phyloP scores from a whole-genome alignment of 805 yeast genomes.

The Ogataea allantospora region DNA sequence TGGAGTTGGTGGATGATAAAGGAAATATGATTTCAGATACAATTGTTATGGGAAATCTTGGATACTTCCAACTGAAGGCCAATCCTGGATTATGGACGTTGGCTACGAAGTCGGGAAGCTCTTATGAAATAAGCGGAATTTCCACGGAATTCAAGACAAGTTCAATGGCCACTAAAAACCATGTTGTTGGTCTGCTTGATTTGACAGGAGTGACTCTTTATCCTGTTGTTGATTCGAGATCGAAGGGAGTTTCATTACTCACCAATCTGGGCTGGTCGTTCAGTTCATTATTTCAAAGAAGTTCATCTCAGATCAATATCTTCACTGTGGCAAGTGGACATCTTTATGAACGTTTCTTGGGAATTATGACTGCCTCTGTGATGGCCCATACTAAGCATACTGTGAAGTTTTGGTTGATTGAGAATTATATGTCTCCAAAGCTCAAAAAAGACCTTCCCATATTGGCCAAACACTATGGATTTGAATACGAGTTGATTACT shows the following conservation, averaged over 20 bases:
- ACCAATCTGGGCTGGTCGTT: no score
- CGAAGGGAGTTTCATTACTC: no score
- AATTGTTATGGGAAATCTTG: slow-evolving; percentile 72
- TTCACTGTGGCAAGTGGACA: slow-evolving; percentile 85
- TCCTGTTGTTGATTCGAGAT: slow-evolving; percentile 45
- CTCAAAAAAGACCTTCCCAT: slow-evolving; percentile 60
- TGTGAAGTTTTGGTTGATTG: slow-evolving; percentile 84
- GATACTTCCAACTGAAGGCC: slow-evolving; percentile 78
- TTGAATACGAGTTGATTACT: slow-evolving; percentile 72
- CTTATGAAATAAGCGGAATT: not conserved
- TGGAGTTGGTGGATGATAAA: slow-evolving; percentile 36
- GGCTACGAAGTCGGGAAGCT: slow-evolving; percentile 33
- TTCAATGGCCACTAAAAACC: not conserved
- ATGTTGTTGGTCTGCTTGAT: slow-evolving; percentile 2
- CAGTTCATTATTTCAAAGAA: slow-evolving; percentile 5
- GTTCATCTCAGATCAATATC: slow-evolving; percentile 67
- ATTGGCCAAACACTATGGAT: slow-evolving; percentile 56
- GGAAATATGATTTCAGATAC: slow-evolving; percentile 48
- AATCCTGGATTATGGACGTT: slow-evolving; percentile 70
- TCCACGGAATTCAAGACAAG: slow-evolving; percentile 1
- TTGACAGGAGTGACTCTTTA: slow-evolving; percentile 42
- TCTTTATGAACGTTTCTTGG: slow-evolving; percentile 66
- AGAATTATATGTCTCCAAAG: slow-evolving; percentile 72
- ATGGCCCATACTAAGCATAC: slow-evolving; percentile 60
- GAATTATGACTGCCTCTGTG: slow-evolving; percentile 81